A percentile compares a stretch with the other conserved stretches of the same genome.
Conservation (phyloP, 495 filamentous ascomycete species). For the Wilcoxina mikolae region DNA sequence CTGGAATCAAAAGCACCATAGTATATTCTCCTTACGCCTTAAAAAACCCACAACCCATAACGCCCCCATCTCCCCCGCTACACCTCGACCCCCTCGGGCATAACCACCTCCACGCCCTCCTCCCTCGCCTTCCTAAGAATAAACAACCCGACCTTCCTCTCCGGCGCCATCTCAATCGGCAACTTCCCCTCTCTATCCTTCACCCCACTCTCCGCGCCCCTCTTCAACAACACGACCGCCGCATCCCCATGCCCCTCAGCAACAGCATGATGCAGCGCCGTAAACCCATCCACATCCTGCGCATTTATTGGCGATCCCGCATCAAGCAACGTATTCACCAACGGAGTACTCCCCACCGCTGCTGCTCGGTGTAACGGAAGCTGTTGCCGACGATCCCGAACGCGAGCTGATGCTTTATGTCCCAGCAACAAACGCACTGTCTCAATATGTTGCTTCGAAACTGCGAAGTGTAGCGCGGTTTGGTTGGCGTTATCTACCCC, state of each 20-base stretch:
- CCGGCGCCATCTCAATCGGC: slow-evolving; percentile 72
- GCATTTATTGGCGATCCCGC: slow-evolving; percentile 72
- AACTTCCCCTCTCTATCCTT: slow-evolving; percentile 55
- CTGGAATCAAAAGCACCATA: too few relatives aligned
- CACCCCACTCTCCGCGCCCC: slow-evolving; percentile 70
- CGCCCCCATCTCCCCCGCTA: too few relatives aligned
- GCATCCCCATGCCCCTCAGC: slow-evolving; percentile 89
- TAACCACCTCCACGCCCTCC: slow-evolving; percentile 57
- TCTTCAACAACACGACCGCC: slow-evolving; percentile 64
- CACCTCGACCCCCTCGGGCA: slow-evolving; percentile 4
- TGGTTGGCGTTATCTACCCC: slow-evolving; percentile 20
- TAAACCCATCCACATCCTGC: slow-evolving; percentile 68
- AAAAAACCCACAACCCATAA: too few relatives aligned
- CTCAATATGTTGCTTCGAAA: slow-evolving; percentile 75
- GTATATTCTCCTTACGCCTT: too few relatives aligned
- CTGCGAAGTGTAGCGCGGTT: slow-evolving; percentile 83
- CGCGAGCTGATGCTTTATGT: slow-evolving; percentile 56
- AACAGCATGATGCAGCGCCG: slow-evolving; percentile 83
- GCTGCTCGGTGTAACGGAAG: slow-evolving; percentile 82
- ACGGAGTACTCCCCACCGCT: slow-evolving; percentile 71
- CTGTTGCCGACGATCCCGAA: slow-evolving; percentile 75
- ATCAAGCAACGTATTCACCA: slow-evolving; percentile 66
- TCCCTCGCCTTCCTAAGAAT: slow-evolving; percentile 66
- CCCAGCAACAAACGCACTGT: slow-evolving; percentile 67
- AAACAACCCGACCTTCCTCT: slow-evolving; percentile 60